Base-by-base conservation (phyloP, 2,329 filamentous ascomycete genomes). In the Paraphoma chrysanthemicola region DNA sequence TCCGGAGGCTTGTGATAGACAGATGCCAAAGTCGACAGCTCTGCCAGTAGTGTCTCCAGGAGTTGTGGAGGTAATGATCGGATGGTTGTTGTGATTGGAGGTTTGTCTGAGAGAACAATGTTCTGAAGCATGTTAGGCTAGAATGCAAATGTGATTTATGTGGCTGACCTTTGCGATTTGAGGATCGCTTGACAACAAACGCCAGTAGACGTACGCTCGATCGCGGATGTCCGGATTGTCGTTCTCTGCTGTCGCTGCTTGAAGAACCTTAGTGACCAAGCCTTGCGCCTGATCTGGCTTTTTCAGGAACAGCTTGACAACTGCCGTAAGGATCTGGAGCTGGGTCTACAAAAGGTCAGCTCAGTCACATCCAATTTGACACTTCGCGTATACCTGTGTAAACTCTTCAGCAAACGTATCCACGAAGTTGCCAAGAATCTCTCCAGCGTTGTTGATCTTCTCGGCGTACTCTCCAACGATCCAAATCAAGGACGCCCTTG, bases 381-480 rank as follows among this genome's bases (percentile, higher is more conserved):
- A 11, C 29, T 28, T 23, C 12, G 12, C 42, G 76, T 85, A 66
- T 75, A 92, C 90, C 83, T 96, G 94, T 50, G 93, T 95, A 73
- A 97, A 98, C 77, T 99, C 95, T 75, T 98, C 95, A 76, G 91
- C 90, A 76, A 99, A 98, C 0, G 88, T 90, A 53, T 98, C 95
- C 11, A 97, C 94, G 72, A 99, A 99, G 16, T 90, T 89, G 50
- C 88, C 85, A 56, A 99, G 79, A 60, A 99, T 98, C 67, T 98
- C 92, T 62, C 93, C 93, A n/a, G 95, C 95, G 69, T 99, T 98
- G 80, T 87, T 96, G 72, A 99, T 99, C 83, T 99, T 99, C 81
- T 99, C 95, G 0, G 95, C 95, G 74, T 99, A 99, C 77, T 99
- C 95, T 66, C 95, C 95, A 6, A 99, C 94, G 66, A 99, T 98